These are phyloP conservation scores for Aspergillus ellipticus DNA, from an alignment of 495 filamentous ascomycete genomes.

Conservation along the genomic window DNA sequence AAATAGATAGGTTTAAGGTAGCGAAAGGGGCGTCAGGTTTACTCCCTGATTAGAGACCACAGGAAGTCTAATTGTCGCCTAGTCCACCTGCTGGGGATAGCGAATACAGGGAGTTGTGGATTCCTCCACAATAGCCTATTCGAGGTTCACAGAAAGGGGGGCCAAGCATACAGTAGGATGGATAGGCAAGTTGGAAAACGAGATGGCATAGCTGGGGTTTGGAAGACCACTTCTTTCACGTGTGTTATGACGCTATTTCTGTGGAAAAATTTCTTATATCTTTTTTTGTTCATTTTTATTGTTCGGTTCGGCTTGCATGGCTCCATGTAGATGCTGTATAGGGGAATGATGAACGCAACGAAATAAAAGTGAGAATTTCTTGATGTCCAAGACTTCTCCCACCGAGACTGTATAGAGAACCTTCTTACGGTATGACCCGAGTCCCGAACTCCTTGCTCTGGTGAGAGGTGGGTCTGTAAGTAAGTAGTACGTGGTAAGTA, in stretches of 20 bases:
- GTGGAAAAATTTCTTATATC: conserved; percentile 24
- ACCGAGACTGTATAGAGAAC: no score
- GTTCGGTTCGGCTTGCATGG: conserved; percentile 27
- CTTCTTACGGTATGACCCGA: no score
- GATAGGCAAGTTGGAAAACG: conserved; percentile 10
- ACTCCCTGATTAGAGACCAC: conserved; percentile 28
- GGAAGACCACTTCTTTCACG: conserved; percentile 31
- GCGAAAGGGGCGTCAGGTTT: conserved; percentile 33
- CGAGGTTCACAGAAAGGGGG: conserved; percentile 10
- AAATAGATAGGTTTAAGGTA: conserved; percentile 25
- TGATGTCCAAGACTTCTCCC: neutral
- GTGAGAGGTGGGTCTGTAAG: no score
- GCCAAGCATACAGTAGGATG: conserved; percentile 11
- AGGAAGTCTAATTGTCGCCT: conserved; percentile 18
- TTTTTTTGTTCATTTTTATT: conserved; percentile 23
- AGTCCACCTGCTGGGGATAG: conserved; percentile 9
- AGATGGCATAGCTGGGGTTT: conserved; percentile 20
- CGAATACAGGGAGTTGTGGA: conserved; percentile 7
- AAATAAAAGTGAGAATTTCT: conserved; percentile 8
- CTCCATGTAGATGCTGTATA: conserved; percentile 33
- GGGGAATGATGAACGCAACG: conserved; percentile 23
- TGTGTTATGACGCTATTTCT: conserved; percentile 38
- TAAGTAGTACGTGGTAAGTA: no score
- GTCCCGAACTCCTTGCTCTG: no score
- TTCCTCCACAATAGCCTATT: conserved; percentile 3